Conservation (phyloP, 2,329 filamentous ascomycete genomes). For the Cladophialophora carrionii region DNA sequence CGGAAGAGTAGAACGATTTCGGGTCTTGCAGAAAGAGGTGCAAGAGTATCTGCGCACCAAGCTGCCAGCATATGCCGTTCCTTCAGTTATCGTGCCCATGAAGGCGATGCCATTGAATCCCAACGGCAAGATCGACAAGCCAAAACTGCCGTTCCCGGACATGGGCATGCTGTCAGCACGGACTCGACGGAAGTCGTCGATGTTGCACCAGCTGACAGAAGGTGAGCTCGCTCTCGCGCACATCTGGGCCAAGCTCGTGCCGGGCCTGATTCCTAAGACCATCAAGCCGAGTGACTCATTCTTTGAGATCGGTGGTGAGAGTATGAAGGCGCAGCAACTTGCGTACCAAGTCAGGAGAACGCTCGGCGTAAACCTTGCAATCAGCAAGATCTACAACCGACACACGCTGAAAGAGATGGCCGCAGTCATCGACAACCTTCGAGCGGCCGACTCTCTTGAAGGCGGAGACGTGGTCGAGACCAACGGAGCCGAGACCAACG, state of each 20-base stretch:
- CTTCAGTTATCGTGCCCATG: slow-evolving; percentile 72
- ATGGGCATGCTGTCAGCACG: slow-evolving; percentile 65
- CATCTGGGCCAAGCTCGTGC: slow-evolving; percentile 74
- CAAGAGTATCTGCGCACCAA: slow-evolving; percentile 72
- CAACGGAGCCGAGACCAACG: slow-evolving; percentile 45
- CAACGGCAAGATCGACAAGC: slow-evolving; percentile 83
- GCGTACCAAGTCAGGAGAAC: slow-evolving; percentile 69
- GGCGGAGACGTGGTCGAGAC: slow-evolving; percentile 49
- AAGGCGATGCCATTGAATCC: slow-evolving; percentile 73
- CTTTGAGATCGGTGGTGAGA: slow-evolving; percentile 81
- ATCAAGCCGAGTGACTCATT: slow-evolving; percentile 67
- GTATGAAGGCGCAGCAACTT: slow-evolving; percentile 78
- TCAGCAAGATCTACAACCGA: slow-evolving; percentile 70
- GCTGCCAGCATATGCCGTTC: slow-evolving; percentile 74
- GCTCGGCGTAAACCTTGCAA: slow-evolving; percentile 64
- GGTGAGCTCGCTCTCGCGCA: slow-evolving; percentile 70
- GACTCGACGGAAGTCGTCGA: slow-evolving; percentile 55
- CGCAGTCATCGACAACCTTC: slow-evolving; percentile 54
- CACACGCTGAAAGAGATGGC: slow-evolving; percentile 65
- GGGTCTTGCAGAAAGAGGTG: slow-evolving; percentile 61
- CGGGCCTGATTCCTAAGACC: slow-evolving; percentile 67
- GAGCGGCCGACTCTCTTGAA: slow-evolving; percentile 39
- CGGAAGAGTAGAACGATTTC: slow-evolving; percentile 63
- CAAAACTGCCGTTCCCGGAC: slow-evolving; percentile 79
- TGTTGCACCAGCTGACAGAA: slow-evolving; percentile 47